Evolutionary conservation across 306 rosid species (phyloP), one percentile per base, ranked within the genome.

Genomic region (Morella rubra): DNA sequence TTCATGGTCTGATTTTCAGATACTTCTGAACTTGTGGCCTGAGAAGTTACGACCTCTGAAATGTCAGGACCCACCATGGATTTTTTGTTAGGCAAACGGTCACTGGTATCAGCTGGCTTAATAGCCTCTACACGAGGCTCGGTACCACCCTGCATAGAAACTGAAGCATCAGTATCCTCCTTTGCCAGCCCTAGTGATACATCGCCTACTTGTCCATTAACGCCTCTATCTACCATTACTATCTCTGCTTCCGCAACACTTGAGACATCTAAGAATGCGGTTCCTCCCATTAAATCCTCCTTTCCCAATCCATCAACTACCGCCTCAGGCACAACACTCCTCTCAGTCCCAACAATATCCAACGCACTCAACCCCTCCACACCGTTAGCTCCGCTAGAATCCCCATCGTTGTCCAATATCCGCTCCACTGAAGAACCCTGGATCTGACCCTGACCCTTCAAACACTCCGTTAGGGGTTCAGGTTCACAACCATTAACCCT

Each of bases 401-500:
- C 56, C 45, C 71, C 76, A 66, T 47, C 27, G n/a, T 32, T 8
- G 13, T 12, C 70, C 22, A n/a, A 76, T 13, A 45, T 22, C 20
- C 67, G 73, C 42, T 47, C 74, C 46, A 14, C 68, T 10, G 81
- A 76, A 14, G 77, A 79, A 80, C 72, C 84, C 56, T 15, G 76
- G 6, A 52, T 65, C 44, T 42, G 68, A 59, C 49, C 45, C 70
- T 8, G 79, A 62, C 54, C 67, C 32, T 49, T 50, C 41, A 59
- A 3, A 56, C 75, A 42, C 24, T 74, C 79, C 2, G 61, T 69
- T 76, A 78, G 85, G 82, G 84, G 78, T 78, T 78, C 73, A 75
- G 54, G 40, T 51, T 8, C 44, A 66, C 73, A 78, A 6, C 71
- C 78, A 18, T 47, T 64, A 55, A 81, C 47, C 69, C 79, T 89